A percentile compares a stretch with the other conserved stretches of the same genome.
phyloP scores from a whole-genome alignment of 768 basidiomycete genomes.

The Tylopilus felleus region DNA sequence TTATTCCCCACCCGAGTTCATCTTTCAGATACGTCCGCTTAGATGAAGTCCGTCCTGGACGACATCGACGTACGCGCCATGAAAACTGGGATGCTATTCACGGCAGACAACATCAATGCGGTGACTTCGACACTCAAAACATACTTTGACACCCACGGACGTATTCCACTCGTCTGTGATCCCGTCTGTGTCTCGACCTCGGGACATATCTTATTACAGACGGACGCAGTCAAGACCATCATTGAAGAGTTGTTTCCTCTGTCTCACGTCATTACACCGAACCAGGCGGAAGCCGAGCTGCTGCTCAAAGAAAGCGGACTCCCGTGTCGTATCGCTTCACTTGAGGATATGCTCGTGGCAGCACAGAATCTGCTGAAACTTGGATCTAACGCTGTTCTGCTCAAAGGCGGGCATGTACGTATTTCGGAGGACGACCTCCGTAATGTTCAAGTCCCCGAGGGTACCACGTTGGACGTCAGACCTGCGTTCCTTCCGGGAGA shows the following conservation, averaged over 20 bases:
- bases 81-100: constrained; percentile 89
- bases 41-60: constrained; percentile 68
- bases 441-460: constrained; percentile 25
- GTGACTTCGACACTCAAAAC: constrained; percentile 50
- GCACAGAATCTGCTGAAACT: constrained; percentile 45
- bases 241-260: constrained; percentile 66
- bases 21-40: neutral
- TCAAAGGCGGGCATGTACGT: constrained; percentile 83
- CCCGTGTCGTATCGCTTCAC: constrained; percentile 34
- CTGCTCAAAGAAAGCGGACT: constrained; percentile 45
- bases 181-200: constrained; percentile 92
- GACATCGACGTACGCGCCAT: constrained; percentile 72
- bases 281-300: constrained; percentile 75
- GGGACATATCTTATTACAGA: constrained; percentile 71
- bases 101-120: constrained; percentile 48
- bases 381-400: constrained; percentile 57
- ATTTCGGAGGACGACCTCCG: constrained; percentile 46
- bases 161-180: constrained; percentile 71
- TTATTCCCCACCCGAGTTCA: neutral
- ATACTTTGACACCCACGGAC: constrained; percentile 32
- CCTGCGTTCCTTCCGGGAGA: constrained; percentile 47
- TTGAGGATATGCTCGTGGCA: constrained; percentile 61
- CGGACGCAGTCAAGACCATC: constrained; percentile 60
- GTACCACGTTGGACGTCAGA: constrained; percentile 35
- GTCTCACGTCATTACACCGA: constrained; percentile 76